These are phyloP conservation scores for Lentinus polychrous DNA, from an alignment of 1,284 basidiomycete species.

Conservation along the genomic window DNA sequence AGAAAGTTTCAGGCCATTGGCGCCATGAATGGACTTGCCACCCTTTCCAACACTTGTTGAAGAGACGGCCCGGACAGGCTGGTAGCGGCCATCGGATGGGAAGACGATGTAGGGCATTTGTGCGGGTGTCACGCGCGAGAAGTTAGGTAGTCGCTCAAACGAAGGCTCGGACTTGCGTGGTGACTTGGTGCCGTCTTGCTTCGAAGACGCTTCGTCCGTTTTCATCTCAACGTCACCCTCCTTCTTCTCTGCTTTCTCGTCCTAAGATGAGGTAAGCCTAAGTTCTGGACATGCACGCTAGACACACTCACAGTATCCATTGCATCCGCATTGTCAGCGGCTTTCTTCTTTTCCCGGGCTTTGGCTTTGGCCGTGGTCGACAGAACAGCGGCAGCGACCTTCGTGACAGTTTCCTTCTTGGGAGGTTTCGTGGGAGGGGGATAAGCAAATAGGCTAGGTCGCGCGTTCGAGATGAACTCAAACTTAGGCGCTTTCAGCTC, in stretches of 20 bases:
- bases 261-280: constrained; percentile 23
- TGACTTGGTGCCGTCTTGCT: constrained; percentile 44
- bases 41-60: constrained; percentile 35
- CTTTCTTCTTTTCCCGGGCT: constrained; percentile 86
- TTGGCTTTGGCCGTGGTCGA: constrained; percentile 94
- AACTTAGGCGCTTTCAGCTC: constrained; percentile 88
- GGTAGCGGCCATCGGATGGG: constrained; percentile 73
- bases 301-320: constrained; percentile 69
- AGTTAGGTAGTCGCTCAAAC: constrained; percentile 78
- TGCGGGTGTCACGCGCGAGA: constrained; percentile 88
- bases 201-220: constrained; percentile 39
- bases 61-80: constrained; percentile 84
- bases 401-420: constrained; percentile 85
- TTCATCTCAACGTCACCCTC: constrained; percentile 75
- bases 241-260: constrained; percentile 55
- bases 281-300: constrained; percentile 6
- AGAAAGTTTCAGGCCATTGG: constrained; percentile 20
- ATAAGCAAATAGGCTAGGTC: constrained; percentile 87
- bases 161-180: constrained; percentile 68
- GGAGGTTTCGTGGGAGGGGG: constrained; percentile 79
- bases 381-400: constrained; percentile 87
- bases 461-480: constrained; percentile 83
- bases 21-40: constrained; percentile 24
- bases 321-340: constrained; percentile 67
- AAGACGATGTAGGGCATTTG: constrained; percentile 86